phyloP scores from a whole-genome alignment of 768 basidiomycete species.

The Hypholoma fasciculare region DNA sequence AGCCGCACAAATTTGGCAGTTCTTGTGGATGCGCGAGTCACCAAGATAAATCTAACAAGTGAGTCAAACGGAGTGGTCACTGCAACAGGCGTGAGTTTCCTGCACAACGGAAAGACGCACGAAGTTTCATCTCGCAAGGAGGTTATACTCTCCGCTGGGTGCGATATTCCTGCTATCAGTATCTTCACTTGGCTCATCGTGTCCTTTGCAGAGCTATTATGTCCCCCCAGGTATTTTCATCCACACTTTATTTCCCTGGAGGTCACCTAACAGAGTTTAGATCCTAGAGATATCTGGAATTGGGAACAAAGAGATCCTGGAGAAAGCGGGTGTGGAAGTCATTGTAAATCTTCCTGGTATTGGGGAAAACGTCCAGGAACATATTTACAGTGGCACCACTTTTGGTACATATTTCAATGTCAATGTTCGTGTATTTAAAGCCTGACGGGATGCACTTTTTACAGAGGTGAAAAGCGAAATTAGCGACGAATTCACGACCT shows the following conservation, averaged over 20 bases:
- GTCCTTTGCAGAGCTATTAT: constrained; percentile 11
- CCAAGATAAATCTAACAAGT: not conserved
- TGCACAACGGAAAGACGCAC: not conserved
- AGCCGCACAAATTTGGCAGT: not conserved
- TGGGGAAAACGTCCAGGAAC: constrained; percentile 15
- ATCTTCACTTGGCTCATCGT: not conserved
- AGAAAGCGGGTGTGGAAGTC: constrained; percentile 2
- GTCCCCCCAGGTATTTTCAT: constrained; percentile 41
- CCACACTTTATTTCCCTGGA: not conserved
- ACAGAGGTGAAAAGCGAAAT: constrained; percentile 7
- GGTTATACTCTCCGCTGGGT: constrained; percentile 40
- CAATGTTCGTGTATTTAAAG: not conserved
- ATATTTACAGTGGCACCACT: not conserved
- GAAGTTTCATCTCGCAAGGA: constrained; percentile 13
- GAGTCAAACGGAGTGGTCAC: not conserved
- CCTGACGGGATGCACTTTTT: not conserved
- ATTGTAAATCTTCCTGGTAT: constrained; percentile 12
- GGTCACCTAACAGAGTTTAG: not conserved
- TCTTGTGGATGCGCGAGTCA: not conserved
- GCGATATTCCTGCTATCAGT: constrained; percentile 38
- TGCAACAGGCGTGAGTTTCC: not conserved
- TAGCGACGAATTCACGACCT: not conserved
- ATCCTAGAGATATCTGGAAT: constrained; percentile 11
- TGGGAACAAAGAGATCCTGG: constrained; percentile 5
- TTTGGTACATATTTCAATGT: not conserved